Evolutionary conservation across 257 asterid species (phyloP), one percentile per base, ranked within the genome.

Genomic region (Petrea volubilis): DNA sequence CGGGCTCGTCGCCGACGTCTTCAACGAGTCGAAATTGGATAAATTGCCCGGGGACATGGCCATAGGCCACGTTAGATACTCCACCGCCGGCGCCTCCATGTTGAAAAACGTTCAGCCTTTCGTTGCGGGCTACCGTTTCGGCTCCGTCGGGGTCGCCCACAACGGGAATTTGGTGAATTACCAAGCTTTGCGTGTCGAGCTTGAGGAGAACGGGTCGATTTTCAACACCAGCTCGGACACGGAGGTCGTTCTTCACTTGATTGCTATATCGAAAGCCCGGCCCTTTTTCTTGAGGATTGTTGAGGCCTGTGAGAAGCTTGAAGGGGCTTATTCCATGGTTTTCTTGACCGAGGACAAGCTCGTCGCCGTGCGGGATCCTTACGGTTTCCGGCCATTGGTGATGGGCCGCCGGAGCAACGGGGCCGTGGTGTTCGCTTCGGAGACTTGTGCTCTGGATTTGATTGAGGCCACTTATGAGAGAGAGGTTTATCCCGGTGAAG

Each of bases 51-150:
- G 98, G 1, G 90, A 87, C 8, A 59, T 79, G 12, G 96, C 98
- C 40, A 95, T 95, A 7, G 99, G 99, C 10, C 98, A 95, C 27
- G 99, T 95, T 20, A 84, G 99, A 49, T 94, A 92, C 67, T 92
- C 98, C 0, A 94, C 98, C 2, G 99, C 98, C 5, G 99, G 99
- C 0, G 70, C 99, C 0, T 92, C 97, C 18, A 95, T 95, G 99
- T 80, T 95, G 0, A 95, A 95, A 55, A 95, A 95, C 77, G 98
- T 95, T 8, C 99, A 95, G 79, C 99, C 98, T 5, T 95, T 95
- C 55, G 97, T 95, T 2, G 98, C 97, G 2, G 96, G 95, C 7
- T 95, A 90, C 68, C 62, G 89, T 70, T 92, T 79, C 72, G 99
- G 98, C 23, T 92, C 99, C 0, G 85, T 92, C 23, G 99, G 97